These are phyloP conservation scores for Leccinum pallidistipes DNA, from an alignment of 1,284 basidiomycete species.

Conservation along the genomic window DNA sequence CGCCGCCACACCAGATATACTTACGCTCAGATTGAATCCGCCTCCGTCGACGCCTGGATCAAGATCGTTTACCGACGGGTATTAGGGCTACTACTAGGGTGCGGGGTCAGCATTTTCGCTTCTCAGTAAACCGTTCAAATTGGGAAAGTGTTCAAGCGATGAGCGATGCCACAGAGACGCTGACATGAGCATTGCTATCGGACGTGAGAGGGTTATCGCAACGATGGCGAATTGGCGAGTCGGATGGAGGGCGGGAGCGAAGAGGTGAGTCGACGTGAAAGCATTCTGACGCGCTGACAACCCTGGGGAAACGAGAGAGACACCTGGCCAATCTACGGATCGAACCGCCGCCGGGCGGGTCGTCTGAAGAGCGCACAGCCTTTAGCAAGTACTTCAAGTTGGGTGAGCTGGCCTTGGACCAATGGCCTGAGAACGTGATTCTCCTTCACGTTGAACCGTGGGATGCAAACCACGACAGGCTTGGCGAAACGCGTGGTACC, in stretches of 20 bases:
- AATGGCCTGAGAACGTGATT: neutral
- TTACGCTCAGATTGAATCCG: neutral
- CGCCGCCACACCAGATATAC: neutral
- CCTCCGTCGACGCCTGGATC: neutral
- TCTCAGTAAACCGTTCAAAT: neutral
- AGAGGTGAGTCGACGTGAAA: neutral
- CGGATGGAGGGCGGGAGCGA: neutral
- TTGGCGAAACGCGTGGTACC: too few species aligned
- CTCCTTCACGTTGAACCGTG: neutral
- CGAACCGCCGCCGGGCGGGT: neutral
- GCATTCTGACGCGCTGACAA: neutral
- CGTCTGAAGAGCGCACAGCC: neutral
- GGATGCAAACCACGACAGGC: neutral
- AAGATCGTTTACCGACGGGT: neutral
- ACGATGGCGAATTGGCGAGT: neutral
- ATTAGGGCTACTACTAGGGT: neutral
- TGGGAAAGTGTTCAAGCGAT: neutral
- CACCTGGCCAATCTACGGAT: neutral
- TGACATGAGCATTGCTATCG: neutral
- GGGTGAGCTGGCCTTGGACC: too few species aligned
- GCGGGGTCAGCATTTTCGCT: neutral
- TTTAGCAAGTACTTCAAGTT: neutral
- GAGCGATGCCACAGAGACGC: neutral
- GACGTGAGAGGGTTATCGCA: neutral
- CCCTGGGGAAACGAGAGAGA: neutral